A percentile compares a stretch with the other conserved stretches of the same genome.
Evolutionary conservation across 805 yeast species (phyloP).

Genomic region (Yamadazyma olivae): DNA sequence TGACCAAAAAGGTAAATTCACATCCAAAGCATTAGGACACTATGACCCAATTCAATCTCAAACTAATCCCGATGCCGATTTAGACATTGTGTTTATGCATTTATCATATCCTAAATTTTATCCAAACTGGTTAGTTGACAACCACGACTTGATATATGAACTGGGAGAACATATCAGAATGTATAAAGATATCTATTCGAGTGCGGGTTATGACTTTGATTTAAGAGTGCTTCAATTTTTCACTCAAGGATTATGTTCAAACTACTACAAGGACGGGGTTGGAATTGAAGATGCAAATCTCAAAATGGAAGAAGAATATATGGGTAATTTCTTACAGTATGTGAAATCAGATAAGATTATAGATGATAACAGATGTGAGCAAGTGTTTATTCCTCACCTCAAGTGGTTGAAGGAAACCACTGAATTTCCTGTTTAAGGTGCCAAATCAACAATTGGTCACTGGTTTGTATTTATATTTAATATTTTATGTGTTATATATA

Average conservation of each 20-base stretch:
- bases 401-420: constrained; percentile 40
- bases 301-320: constrained; percentile 22
- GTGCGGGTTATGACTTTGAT: constrained; percentile 43
- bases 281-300: constrained; percentile 21
- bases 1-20: constrained; percentile 22
- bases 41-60: constrained; percentile 36
- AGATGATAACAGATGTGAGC: constrained; percentile 26
- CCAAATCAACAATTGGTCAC: constrained; percentile 6
- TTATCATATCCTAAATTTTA: constrained; percentile 53
- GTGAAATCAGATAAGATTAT: constrained; percentile 20
- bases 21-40: constrained; percentile 36
- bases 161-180: constrained; percentile 36
- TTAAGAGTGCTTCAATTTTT: constrained; percentile 36
- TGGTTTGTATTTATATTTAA: not conserved
- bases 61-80: constrained; percentile 12
- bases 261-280: constrained; percentile 29
- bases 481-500: too few relatives aligned
- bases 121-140: constrained; percentile 31
- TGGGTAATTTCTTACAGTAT: constrained; percentile 31
- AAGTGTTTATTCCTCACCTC: constrained; percentile 40
- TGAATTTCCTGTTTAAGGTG: constrained; percentile 11
- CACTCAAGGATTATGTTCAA: constrained; percentile 36
- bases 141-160: constrained; percentile 34
- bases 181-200: constrained; percentile 32
- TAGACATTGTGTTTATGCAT: constrained; percentile 48